Evolutionary conservation across 441 rosid genomes (phyloP).

Genomic region (Gossypium schwendimanii): DNA sequence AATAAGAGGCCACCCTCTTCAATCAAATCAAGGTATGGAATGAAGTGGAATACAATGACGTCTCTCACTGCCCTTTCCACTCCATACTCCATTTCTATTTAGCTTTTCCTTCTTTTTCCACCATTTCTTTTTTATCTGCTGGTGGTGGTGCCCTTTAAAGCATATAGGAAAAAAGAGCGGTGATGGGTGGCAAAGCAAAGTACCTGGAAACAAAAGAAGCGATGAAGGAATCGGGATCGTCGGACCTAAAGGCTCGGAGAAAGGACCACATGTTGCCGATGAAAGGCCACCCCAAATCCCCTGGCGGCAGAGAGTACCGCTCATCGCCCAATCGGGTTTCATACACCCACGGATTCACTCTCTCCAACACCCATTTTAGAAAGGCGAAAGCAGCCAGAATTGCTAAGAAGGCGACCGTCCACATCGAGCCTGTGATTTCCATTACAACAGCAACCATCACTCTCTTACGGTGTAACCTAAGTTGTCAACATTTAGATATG

Average conservation of each 20-base stretch:
- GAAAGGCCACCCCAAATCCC: slow-evolving; percentile 76
- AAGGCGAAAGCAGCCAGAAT: background rate
- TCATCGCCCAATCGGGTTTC: slow-evolving; percentile 44
- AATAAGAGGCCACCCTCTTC: too few species aligned
- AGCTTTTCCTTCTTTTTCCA: background rate
- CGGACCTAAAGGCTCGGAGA: slow-evolving; percentile 64
- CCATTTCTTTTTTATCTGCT: background rate
- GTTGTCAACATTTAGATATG: too few species aligned
- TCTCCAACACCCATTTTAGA: slow-evolving; percentile 36
- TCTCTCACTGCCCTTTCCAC: background rate
- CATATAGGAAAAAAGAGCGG: background rate
- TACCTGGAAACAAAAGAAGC: slow-evolving; percentile 36
- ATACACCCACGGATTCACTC: slow-evolving; percentile 43
- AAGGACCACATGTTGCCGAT: slow-evolving; percentile 76
- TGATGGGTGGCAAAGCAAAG: background rate
- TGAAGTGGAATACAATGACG: background rate
- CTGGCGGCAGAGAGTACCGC: slow-evolving; percentile 50
- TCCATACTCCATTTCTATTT: background rate
- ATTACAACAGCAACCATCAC: background rate
- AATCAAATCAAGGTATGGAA: background rate
- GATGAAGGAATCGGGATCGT: slow-evolving; percentile 55
- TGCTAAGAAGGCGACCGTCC: slow-evolving; percentile 7
- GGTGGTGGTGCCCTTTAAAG: background rate
- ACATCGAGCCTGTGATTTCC: slow-evolving; percentile 18
- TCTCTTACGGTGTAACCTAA: too few species aligned